These are phyloP conservation scores for Tubosaeta sp. DNA, from an alignment of 768 basidiomycete genomes.

Conservation along the genomic window DNA sequence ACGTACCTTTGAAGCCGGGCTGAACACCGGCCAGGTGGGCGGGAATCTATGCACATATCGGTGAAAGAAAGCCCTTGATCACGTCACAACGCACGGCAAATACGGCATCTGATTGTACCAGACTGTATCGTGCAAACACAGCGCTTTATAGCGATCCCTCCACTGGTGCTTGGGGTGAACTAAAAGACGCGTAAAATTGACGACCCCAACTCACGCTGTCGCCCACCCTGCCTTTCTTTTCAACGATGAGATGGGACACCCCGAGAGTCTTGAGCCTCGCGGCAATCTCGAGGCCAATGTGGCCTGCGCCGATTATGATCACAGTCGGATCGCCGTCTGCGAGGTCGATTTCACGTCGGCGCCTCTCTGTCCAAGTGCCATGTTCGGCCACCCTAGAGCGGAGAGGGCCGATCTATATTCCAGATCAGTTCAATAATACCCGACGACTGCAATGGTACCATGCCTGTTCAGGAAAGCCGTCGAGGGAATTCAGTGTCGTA, in stretches of 20 bases:
- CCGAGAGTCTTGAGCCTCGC: constrained; percentile 62
- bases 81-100: constrained; percentile 36
- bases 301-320: constrained; percentile 61
- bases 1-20: constrained; percentile 46
- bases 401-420: constrained; percentile 33
- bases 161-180: constrained; percentile 31
- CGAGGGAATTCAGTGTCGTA: constrained; percentile 58
- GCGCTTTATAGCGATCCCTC: constrained; percentile 55
- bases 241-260: constrained; percentile 53
- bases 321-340: constrained; percentile 51
- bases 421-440: not conserved
- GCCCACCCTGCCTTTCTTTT: constrained; percentile 48
- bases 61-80: not conserved
- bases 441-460: not conserved
- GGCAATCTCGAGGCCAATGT: constrained; percentile 61
- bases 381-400: constrained; percentile 43
- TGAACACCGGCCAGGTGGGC: constrained; percentile 48
- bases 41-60: constrained; percentile 40
- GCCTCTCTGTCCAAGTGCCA: constrained; percentile 50
- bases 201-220: constrained; percentile 32
- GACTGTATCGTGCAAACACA: constrained; percentile 53
- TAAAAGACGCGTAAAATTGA: not conserved
- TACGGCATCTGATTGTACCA: constrained; percentile 59
- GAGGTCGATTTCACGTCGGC: constrained; percentile 43
- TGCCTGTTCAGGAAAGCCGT: constrained; percentile 50